A percentile compares a stretch with the other conserved stretches of the same genome.
These are phyloP conservation scores for Heterobasidion irregulare DNA, from an alignment of 1,284 basidiomycete genomes.

Conservation along the genomic window DNA sequence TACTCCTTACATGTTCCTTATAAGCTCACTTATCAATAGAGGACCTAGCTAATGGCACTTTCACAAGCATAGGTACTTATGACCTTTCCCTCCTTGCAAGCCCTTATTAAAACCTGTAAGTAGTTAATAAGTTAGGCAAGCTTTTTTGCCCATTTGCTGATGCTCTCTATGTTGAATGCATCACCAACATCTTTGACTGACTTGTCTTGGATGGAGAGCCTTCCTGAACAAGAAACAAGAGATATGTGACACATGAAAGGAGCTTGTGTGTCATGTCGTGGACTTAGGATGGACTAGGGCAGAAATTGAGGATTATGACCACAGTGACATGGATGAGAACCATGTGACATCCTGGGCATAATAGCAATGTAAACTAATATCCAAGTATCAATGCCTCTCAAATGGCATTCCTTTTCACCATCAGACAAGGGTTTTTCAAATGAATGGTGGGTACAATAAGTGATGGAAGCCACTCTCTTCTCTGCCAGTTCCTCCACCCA, in stretches of 20 bases:
- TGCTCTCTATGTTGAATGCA: background rate
- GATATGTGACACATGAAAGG: conserved; percentile 9
- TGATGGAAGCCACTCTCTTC: background rate
- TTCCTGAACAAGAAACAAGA: conserved; percentile 15
- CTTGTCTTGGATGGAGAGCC: conserved; percentile 5
- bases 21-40: no score
- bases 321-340: conserved; percentile 16
- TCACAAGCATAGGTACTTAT: no score
- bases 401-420: background rate
- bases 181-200: background rate
- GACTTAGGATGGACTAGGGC: conserved; percentile 18
- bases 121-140: no score
- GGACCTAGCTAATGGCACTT: no score
- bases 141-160: no score
- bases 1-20: no score
- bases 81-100: no score
- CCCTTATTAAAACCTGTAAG: no score
- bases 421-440: background rate
- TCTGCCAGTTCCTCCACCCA: background rate
- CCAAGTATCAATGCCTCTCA: no score
- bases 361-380: no score
- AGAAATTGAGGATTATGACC: conserved; percentile 10
- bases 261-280: conserved; percentile 11
- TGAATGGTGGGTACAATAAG: conserved; percentile 18
- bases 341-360: conserved; percentile 12